A percentile compares a stretch with the other conserved stretches of the same genome.
These are phyloP conservation scores for Corinectria fuckeliana DNA, from an alignment of 2,329 filamentous ascomycete genomes.

Conservation along the genomic window DNA sequence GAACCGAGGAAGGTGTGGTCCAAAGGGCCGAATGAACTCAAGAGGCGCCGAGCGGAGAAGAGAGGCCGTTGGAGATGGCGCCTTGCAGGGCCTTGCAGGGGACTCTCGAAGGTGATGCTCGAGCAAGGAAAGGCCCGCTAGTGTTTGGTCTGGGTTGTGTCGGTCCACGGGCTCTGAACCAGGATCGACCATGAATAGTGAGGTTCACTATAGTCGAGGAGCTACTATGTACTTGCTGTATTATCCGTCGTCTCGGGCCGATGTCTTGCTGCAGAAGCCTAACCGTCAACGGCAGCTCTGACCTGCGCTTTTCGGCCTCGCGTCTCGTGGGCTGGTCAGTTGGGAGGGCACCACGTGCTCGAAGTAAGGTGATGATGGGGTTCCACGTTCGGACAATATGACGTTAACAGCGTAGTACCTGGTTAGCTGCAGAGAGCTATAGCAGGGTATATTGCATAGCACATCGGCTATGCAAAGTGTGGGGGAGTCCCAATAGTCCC, in stretches of 20 bases:
- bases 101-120: background rate
- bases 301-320: background rate
- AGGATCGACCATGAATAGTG: background rate
- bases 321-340: background rate
- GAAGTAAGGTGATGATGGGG: background rate
- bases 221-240: too few species aligned
- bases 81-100: background rate
- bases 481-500: background rate
- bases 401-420: background rate
- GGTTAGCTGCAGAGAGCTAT: background rate
- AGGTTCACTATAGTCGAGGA: background rate
- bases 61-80: background rate
- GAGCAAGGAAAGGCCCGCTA: background rate
- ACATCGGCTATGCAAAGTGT: slow-evolving; percentile 2
- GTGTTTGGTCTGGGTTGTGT: background rate
- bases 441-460: background rate
- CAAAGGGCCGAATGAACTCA: slow-evolving; percentile 37
- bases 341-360: background rate
- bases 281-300: background rate
- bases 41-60: slow-evolving; percentile 27
- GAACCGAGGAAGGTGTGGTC: slow-evolving; percentile 29
- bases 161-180: background rate
- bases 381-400: background rate
- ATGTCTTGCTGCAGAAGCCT: background rate
- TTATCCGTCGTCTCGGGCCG: background rate